Evolutionary conservation across 495 filamentous ascomycete species (phyloP), one percentile per base, ranked within the genome.

Genomic region (Aspergillus indologenus): DNA sequence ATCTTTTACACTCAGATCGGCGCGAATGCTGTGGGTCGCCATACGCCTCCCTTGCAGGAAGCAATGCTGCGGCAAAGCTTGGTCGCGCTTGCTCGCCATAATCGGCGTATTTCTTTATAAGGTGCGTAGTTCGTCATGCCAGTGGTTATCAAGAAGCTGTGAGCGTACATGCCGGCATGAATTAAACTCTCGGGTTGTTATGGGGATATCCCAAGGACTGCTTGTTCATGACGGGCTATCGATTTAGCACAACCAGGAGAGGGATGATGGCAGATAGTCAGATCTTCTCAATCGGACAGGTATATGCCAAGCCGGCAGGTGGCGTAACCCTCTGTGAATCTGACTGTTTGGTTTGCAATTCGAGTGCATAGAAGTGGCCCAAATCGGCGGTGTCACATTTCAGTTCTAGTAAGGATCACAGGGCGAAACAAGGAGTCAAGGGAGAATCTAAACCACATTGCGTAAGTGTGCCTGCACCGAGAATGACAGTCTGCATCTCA

Each of bases 21-120:
- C 31, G 22, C 48, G 48, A 18, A 51, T 19, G 29, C 29, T 29
- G 48, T 31, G 48, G 48, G 48, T 51, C 48, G 5, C 22, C 4
- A 12, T 31, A 18, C 48, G 48, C 23, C 48, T 51, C 48, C 46
- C 48, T 51, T 51, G 48, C 48, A 51, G 48, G 24, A 24, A 29
- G 48, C 14, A 51, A 29, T 51, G 23, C 24, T 18, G 48, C 17
- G 31, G 11, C 48, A 51, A 51, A 51, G 48, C 48, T 51, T 51
- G 48, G 48, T 12, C 29, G 48, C 24, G 24, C 23, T 51, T 29
- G 9, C 18, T 24, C 15, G 29, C 24, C 24, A 51, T 31, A 29
- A 31, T 51, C 48, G 48, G 48, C 48, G 12, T 40, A 11, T 40
- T 4, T 40, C 12, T 11, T 40, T 40, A 9, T 3, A 9, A 29